Evolutionary conservation across 257 asterid species (phyloP).

Genomic region (Mentha longifolia): DNA sequence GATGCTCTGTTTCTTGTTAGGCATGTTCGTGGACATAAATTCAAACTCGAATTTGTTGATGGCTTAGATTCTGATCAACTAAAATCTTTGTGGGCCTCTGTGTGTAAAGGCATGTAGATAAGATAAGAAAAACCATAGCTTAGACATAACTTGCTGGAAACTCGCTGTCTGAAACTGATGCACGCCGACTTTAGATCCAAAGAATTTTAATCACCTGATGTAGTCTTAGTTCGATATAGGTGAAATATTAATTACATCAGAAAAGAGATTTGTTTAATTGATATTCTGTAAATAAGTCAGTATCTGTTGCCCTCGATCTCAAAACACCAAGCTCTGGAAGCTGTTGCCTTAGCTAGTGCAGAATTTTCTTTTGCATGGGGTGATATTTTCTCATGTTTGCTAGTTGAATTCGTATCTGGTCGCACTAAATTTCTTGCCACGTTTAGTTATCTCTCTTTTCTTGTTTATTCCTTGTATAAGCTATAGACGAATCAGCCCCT

Average conservation of each 20-base stretch:
- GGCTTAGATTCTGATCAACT: not conserved
- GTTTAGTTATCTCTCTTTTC: not conserved
- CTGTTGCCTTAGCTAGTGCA: not conserved
- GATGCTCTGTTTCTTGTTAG: not conserved
- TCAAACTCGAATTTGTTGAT: not conserved
- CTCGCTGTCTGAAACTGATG: not conserved
- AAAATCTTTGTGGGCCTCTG: not conserved
- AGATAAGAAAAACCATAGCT: not conserved
- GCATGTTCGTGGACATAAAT: no score
- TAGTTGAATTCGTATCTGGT: constrained; percentile 43
- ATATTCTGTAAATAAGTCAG: not conserved
- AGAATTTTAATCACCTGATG: not conserved
- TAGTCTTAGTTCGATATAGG: not conserved
- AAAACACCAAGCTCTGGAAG: not conserved
- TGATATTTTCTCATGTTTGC: constrained; percentile 79
- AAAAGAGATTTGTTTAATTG: not conserved
- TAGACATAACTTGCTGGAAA: not conserved
- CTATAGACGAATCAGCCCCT: not conserved
- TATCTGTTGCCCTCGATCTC: not conserved
- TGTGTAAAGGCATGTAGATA: not conserved
- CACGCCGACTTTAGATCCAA: constrained; percentile 1
- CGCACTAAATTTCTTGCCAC: not conserved
- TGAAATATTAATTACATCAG: not conserved
- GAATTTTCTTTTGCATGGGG: constrained; percentile 55
- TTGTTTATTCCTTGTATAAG: not conserved